phyloP scores from a whole-genome alignment of 164 flowering plant species.

The Chimonanthus salicifolius region DNA sequence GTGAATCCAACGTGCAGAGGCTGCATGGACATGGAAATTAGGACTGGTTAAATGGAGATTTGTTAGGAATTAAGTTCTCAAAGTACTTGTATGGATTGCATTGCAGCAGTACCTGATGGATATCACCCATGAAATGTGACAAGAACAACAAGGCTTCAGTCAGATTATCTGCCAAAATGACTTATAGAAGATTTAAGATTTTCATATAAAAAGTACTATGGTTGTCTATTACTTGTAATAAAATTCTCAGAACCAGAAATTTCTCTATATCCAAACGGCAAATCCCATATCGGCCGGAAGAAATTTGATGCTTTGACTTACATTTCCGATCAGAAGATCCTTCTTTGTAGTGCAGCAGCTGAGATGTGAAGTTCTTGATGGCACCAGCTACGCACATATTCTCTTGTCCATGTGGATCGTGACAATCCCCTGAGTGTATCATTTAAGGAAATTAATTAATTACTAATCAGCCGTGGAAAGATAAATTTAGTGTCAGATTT shows the following conservation, averaged over 20 bases:
- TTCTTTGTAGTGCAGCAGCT: constrained; percentile 65
- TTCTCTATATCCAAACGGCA: neutral
- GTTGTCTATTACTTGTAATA: too few relatives aligned
- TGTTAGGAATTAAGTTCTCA: neutral
- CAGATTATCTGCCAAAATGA: constrained; percentile 53
- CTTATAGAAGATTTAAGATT: neutral
- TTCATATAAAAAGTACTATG: neutral
- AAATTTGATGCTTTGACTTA: constrained; percentile 25
- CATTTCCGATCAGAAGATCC: constrained; percentile 81
- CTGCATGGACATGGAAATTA: constrained; percentile 27
- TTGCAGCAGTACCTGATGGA: constrained; percentile 64
- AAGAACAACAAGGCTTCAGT: constrained; percentile 82
- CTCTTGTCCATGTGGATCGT: constrained; percentile 54
- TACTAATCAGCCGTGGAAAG: neutral
- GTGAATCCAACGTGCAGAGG: constrained; percentile 94
- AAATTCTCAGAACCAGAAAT: neutral
- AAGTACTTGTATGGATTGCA: neutral
- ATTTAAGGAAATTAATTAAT: neutral
- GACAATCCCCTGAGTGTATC: constrained; percentile 74
- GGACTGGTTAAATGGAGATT: neutral
- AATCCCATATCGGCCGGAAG: neutral
- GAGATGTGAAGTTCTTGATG: constrained; percentile 72
- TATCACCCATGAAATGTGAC: constrained; percentile 95
- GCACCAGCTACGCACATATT: constrained; percentile 94
- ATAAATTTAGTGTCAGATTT: too few relatives aligned